A percentile compares a stretch with the other conserved stretches of the same genome.
Evolutionary conservation across 1,284 basidiomycete species (phyloP).

Genomic region (Ceratobasidium theobromae): DNA sequence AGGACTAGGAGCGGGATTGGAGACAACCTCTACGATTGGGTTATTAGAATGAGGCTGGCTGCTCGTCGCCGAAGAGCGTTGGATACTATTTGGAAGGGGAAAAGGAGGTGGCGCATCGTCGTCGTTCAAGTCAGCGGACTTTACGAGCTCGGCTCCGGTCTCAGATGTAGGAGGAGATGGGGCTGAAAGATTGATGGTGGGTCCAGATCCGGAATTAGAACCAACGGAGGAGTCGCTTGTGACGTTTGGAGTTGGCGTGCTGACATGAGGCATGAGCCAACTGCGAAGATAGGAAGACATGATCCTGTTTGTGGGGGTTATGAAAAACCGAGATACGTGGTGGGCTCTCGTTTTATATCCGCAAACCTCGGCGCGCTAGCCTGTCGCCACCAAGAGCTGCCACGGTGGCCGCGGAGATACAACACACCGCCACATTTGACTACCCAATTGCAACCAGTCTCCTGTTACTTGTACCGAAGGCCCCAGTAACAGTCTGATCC

Average conservation of each 20-base stretch:
- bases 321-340: no score
- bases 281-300: slow-evolving; percentile 37
- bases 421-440: no score
- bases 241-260: neutral
- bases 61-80: slow-evolving; percentile 53
- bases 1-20: neutral
- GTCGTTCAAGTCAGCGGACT: slow-evolving; percentile 23
- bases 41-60: neutral
- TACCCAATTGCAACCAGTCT: no score
- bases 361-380: no score
- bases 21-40: slow-evolving; percentile 31
- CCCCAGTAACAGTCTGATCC: no score
- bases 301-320: neutral
- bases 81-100: slow-evolving; percentile 77
- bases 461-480: no score
- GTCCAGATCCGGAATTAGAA: slow-evolving; percentile 6
- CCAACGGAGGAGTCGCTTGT: neutral
- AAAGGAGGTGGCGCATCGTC: slow-evolving; percentile 75
- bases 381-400: no score
- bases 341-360: no score
- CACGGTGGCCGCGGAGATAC: no score
- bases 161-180: slow-evolving; percentile 26
- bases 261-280: slow-evolving; percentile 33
- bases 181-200: slow-evolving; percentile 37
- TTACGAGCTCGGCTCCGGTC: no score